Evolutionary conservation across 805 yeast genomes (phyloP), one percentile per base, ranked within the genome.

Genomic region (Pichia sporocuriosa): DNA sequence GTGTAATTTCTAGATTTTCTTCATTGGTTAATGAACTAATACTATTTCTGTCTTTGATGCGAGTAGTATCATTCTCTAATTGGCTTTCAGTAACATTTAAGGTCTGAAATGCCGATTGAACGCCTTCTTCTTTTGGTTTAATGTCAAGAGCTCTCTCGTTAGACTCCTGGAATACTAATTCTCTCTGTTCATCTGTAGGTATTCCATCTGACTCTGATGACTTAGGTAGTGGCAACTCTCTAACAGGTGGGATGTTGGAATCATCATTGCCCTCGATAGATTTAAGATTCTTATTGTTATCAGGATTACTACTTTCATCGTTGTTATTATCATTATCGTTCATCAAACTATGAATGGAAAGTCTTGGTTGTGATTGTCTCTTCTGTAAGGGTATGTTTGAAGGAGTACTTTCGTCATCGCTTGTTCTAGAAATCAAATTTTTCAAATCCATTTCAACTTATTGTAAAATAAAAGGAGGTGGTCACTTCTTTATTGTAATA

Each of bases 21-120:
- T 67, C 73, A 46, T 73, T 70, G 7, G 77, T 70, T 35, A 72
- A 43, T 40, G 54, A 53, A n/a, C 49, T 50, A 32, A 62, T 61
- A 39, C 63, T 58, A 40, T 46, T 59, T 32, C 59, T 54, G 26
- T 49, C 48, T 28, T 50, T 48, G 7, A 42, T 45, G 10, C 27
- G 24, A 15, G 26, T 11, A 3, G 33, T 12, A 4, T 22, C 29
- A 11, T 22, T n/a, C n/a, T n/a, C 31, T 4, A 28, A 13, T 29
- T 33, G 10, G n/a, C 28, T 35, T 8, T 33, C 45, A 8, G 33
- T 25, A 9, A 34, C 15, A 27, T 27, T 23, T 10, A 15, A n/a
- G 5, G 17, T 13, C 17, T 32, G 36, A 16, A 33, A 33, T 22
- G n/a, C n/a, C n/a, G n/a, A n/a, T n/a, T n/a, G n/a, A n/a, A n/a